Evolutionary conservation across 2,329 filamentous ascomycete species (phyloP), one percentile per base, ranked within the genome.

Genomic region (Penicillium sp.): DNA sequence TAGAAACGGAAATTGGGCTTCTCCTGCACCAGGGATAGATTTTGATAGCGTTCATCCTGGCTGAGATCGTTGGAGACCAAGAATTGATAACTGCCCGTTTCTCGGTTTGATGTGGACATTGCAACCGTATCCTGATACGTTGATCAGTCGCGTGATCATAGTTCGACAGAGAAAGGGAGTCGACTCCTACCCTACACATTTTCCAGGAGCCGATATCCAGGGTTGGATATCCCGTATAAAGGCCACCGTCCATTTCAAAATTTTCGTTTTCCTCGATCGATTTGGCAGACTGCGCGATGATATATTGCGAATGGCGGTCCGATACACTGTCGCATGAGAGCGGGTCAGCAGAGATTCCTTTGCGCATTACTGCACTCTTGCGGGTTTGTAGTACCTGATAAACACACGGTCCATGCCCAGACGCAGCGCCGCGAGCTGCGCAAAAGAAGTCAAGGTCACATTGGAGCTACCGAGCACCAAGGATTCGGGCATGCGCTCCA

Each of bases 221-320:
- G 46, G 43, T 58, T 37, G 39, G 58, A 48, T 60, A 41, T 7
- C 62, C 62, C 10, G 54, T 30, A 52, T 63, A 65, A 5, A 66
- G 4, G 1, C 36, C 36, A 41, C 62, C 53, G 16, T 53, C 51
- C 5, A 51, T 33, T 6, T 69, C 64, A 26, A 57, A 60, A 5
- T 56, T 49, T 20, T 65, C 47, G 14, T 59, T 58, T 4, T 69
- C 58, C 33, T 57, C 56, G 2, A 64, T 48, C 2, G 62, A 66
- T 43, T 65, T 64, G 4, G 70, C 72, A 10, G 70, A 67, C 51
- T 77, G 73, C 9, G 71, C 72, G 13, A 77, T 57, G 23, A 76
- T 70, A 39, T 74, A 76, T 45, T 75, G 71, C 14, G 64, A 69
- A 4, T 70, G 60, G 5, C 65, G 61, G 46, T 75, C 73, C 41